These are phyloP conservation scores for Claviceps africana DNA, from an alignment of 2,329 filamentous ascomycete species.

Conservation along the genomic window DNA sequence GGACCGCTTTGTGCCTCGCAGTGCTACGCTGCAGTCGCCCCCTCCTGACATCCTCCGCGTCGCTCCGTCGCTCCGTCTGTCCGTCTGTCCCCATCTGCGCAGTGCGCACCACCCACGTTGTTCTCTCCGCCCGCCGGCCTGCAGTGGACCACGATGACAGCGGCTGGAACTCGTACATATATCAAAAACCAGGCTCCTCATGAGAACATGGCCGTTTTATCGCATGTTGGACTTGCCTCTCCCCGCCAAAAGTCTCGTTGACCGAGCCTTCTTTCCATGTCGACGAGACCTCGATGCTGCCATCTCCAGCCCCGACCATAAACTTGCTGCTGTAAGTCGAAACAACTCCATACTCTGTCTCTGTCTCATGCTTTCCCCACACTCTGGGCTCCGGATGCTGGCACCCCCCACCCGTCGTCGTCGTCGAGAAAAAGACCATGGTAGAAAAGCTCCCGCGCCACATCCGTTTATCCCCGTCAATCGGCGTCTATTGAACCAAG, in stretches of 20 bases:
- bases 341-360: background rate
- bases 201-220: background rate
- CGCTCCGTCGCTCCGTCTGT: too few relatives aligned
- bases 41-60: too few relatives aligned
- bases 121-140: background rate
- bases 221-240: too few relatives aligned
- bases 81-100: background rate
- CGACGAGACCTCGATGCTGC: background rate
- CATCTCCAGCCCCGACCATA: background rate
- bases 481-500: slow-evolving; percentile 4
- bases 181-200: background rate
- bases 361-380: background rate
- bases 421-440: background rate
- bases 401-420: background rate
- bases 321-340: slow-evolving; percentile 1
- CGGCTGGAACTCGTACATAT: background rate
- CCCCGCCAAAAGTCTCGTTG: too few relatives aligned
- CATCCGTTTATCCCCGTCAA: slow-evolving; percentile 4
- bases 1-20: too few relatives aligned
- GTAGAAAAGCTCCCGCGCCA: slow-evolving; percentile 19
- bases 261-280: background rate
- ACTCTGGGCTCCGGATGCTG: background rate
- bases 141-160: background rate
- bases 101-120: too few relatives aligned
- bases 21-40: background rate